Evolutionary conservation across 2,329 filamentous ascomycete species (phyloP).

Genomic region (Trichoderma sp.): DNA sequence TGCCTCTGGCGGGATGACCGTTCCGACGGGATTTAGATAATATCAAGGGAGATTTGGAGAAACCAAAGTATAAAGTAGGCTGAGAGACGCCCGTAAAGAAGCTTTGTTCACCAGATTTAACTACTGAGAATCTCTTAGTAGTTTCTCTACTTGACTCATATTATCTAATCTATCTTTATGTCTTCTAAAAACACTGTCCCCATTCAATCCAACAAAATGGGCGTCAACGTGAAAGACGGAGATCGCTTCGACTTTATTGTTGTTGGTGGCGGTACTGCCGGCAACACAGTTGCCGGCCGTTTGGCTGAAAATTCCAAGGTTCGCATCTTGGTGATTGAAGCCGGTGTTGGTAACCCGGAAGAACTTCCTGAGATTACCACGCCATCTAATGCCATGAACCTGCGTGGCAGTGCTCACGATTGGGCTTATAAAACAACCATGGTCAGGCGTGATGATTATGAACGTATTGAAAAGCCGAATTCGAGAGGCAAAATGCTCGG

Average conservation of each 20-base stretch:
- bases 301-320: constrained; percentile 41
- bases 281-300: constrained; percentile 38
- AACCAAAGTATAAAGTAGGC: background rate
- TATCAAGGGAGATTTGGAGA: background rate
- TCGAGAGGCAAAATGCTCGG: constrained; percentile 61
- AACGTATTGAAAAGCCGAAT: constrained; percentile 63
- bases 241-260: constrained; percentile 35
- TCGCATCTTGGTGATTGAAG: constrained; percentile 49
- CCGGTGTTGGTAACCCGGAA: constrained; percentile 49
- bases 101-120: background rate
- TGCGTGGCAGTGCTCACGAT: constrained; percentile 58
- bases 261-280: constrained; percentile 39
- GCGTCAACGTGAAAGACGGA: constrained; percentile 17
- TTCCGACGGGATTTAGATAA: background rate
- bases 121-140: background rate
- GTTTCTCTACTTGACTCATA: background rate
- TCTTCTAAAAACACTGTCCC: background rate
- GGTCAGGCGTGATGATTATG: constrained; percentile 59
- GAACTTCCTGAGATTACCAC: constrained; percentile 55
- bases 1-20: background rate
- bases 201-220: constrained; percentile 24
- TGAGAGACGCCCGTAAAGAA: background rate
- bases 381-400: constrained; percentile 53
- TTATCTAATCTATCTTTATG: background rate
- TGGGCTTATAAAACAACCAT: constrained; percentile 64